Evolutionary conservation across 768 basidiomycete species (phyloP).

Genomic region (Amanita exitialis): DNA sequence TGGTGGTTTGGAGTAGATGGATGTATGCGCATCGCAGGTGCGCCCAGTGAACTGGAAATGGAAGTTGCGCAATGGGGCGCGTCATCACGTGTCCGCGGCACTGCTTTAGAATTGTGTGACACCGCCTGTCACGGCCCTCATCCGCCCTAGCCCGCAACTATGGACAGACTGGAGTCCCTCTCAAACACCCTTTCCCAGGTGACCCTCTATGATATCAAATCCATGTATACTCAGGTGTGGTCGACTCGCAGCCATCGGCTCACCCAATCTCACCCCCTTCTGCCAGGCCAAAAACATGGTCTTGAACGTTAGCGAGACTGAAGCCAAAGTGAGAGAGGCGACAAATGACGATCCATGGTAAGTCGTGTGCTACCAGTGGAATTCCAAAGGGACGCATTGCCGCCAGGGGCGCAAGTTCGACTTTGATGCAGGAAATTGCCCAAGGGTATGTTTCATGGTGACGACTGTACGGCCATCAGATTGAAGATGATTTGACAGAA

Average conservation of each 20-base stretch:
- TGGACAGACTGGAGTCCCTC: conserved; percentile 77
- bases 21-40: background rate
- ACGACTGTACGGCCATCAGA: background rate
- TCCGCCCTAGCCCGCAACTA: conserved; percentile 21
- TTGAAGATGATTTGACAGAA: conserved; percentile 36
- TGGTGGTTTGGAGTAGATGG: background rate
- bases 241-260: background rate
- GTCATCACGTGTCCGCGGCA: background rate
- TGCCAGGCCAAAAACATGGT: conserved; percentile 89
- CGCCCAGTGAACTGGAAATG: background rate
- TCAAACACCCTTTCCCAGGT: conserved; percentile 70
- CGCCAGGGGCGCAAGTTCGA: conserved; percentile 90
- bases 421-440: conserved; percentile 97
- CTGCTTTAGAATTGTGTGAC: background rate
- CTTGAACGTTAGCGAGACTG: conserved; percentile 93
- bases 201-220: conserved; percentile 89
- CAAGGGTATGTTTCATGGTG: conserved; percentile 53
- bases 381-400: background rate
- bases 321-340: conserved; percentile 92
- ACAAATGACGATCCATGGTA: conserved; percentile 98
- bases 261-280: conserved; percentile 5
- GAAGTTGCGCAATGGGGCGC: background rate
- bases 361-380: conserved; percentile 14
- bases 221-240: conserved; percentile 83
- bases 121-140: background rate